Evolutionary conservation across 2,329 filamentous ascomycete species (phyloP).

Genomic region (Aureobasidium sp.): DNA sequence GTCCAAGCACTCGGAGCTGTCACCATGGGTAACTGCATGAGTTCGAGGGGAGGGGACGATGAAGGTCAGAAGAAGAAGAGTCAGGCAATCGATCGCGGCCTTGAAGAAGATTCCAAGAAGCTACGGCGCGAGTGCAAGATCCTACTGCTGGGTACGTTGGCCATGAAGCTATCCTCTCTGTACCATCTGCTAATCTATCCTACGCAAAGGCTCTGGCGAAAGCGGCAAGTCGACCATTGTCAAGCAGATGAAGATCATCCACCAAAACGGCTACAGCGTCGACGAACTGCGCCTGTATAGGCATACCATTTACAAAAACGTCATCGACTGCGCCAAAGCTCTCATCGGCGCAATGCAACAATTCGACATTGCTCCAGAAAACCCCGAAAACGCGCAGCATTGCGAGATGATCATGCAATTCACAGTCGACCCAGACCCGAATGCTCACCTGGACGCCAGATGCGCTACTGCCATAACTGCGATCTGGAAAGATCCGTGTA

Average conservation of each 20-base stretch:
- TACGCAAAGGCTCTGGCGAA: constrained; percentile 77
- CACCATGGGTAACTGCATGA: constrained; percentile 89
- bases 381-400: constrained; percentile 63
- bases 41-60: constrained; percentile 78
- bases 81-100: constrained; percentile 85
- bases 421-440: constrained; percentile 82
- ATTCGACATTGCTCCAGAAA: constrained; percentile 75
- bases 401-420: constrained; percentile 80
- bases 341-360: constrained; percentile 87
- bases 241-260: constrained; percentile 99
- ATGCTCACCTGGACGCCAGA: constrained; percentile 71
- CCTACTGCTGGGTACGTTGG: constrained; percentile 70
- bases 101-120: constrained; percentile 91
- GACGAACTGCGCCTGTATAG: constrained; percentile 93
- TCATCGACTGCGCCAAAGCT: constrained; percentile 92
- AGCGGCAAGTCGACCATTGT: constrained; percentile 99
- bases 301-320: constrained; percentile 95
- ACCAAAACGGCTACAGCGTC: constrained; percentile 92
- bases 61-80: constrained; percentile 92
- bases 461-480: constrained; percentile 78
- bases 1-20: constrained; percentile 13
- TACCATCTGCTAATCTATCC: constrained; percentile 16
- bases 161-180: not conserved
- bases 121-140: constrained; percentile 99
- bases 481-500: constrained; percentile 84